Evolutionary conservation across 2,329 filamentous ascomycete genomes (phyloP), one percentile per base, ranked within the genome.

Genomic region (Ophiostoma piceae): DNA sequence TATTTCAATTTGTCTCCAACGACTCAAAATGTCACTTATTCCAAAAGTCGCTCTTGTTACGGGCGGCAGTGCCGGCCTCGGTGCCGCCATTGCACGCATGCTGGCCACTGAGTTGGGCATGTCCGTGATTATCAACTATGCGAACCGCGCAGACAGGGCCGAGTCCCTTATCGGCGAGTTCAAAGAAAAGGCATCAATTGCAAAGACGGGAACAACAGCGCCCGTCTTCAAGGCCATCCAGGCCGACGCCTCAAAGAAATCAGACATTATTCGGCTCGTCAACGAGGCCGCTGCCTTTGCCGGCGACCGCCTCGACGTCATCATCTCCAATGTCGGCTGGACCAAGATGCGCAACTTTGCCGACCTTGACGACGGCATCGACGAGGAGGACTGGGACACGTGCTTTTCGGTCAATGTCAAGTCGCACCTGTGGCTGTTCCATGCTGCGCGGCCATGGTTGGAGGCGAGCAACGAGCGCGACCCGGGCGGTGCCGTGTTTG

Each of bases 321-420:
- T 57, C 51, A 86, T 94, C 75, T 90, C 89, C 2, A 95, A 95
- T 77, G 90, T 90, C 14, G 84, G 84, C 1, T 87, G 84, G 84
- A 85, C 84, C 0, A 76, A 74, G 11, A 76, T 84, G 14, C 77
- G 82, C 19, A 77, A 83, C 67, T 79, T 86, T 69, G 75, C 71
- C 14, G 77, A 84, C 74, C 76, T 87, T 26, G 82, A 86, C 51
- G 51, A 22, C 11, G 51, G 51, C 7, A 11, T 57, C 22, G 73
- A 79, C 41, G 87, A 88, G 73, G 82, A 82, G 1, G 85, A 88
- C 74, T 88, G 86, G 86, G 86, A 88, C 74, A 76, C 39, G 39
- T 47, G 22, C 9, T 11, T 67, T 3, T 22, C 11, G 7, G 39
- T 67, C n/a, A 47, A 67, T 9, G 65, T 67, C n/a, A 43, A 67